A percentile compares a stretch with the other conserved stretches of the same genome.
phyloP scores from a whole-genome alignment of 1,284 basidiomycete species.

The Veloporphyrellus conicus region DNA sequence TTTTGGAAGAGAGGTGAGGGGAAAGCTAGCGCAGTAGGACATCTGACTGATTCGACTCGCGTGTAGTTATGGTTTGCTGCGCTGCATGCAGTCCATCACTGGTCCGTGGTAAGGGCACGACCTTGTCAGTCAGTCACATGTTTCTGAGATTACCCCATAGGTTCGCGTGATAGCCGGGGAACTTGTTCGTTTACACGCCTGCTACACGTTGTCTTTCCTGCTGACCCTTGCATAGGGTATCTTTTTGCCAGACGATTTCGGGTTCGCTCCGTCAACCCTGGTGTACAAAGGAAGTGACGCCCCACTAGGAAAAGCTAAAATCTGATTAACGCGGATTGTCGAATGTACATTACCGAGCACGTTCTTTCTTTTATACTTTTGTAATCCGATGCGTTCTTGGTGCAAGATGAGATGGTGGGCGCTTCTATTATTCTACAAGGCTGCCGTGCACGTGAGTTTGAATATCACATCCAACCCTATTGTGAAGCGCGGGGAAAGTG shows the following conservation, averaged over 20 bases:
- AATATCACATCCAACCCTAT: neutral
- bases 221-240: constrained; percentile 47
- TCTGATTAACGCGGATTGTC: constrained; percentile 27
- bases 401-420: neutral
- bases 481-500: neutral
- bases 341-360: constrained; percentile 9
- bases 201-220: constrained; percentile 6
- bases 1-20: constrained; percentile 71
- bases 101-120: constrained; percentile 66
- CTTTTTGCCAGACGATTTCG: constrained; percentile 65
- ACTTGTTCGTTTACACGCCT: constrained; percentile 46
- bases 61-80: constrained; percentile 79
- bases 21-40: neutral
- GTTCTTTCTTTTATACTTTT: constrained; percentile 2
- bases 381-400: neutral
- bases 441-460: constrained; percentile 23
- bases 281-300: constrained; percentile 56
- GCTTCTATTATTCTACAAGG: neutral
- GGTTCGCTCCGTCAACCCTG: constrained; percentile 77
- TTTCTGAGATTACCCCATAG: constrained; percentile 35
- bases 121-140: constrained; percentile 2
- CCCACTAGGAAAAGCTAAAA: constrained; percentile 43
- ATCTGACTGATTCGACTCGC: constrained; percentile 9
- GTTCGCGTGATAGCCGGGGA: constrained; percentile 77
- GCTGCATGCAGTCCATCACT: constrained; percentile 80